A percentile compares a stretch with the other conserved stretches of the same genome.
phyloP scores from a whole-genome alignment of 345 rosid species.

The Citrus reticulata region DNA sequence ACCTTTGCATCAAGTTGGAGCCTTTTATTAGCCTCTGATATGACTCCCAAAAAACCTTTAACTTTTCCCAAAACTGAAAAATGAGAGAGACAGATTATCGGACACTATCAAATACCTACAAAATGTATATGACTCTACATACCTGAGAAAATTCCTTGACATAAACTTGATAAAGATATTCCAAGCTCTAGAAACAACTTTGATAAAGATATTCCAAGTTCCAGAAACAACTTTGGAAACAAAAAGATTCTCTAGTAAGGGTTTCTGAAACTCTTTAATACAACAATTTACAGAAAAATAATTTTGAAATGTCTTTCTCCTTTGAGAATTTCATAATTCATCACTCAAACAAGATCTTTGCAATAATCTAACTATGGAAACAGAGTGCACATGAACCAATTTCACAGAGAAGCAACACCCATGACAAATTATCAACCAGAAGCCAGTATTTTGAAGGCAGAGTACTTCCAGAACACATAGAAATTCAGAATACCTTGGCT shows the following conservation, averaged over 20 bases:
- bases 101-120: background rate
- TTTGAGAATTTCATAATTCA: background rate
- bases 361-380: background rate
- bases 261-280: background rate
- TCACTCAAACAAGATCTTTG: background rate
- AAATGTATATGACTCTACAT: background rate
- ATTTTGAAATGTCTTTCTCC: background rate
- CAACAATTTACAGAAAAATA: background rate
- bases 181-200: background rate
- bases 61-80: slow-evolving; percentile 61
- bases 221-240: background rate
- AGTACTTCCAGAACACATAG: background rate
- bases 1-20: slow-evolving; percentile 62
- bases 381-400: background rate
- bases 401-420: background rate
- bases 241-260: background rate
- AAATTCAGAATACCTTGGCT: slow-evolving; percentile 47
- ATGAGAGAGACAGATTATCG: background rate
- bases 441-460: background rate
- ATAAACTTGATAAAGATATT: background rate
- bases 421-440: background rate
- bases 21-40: slow-evolving; percentile 67
- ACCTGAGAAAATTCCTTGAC: background rate
- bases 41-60: slow-evolving; percentile 62
- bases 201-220: background rate